Evolutionary conservation across 2,329 filamentous ascomycete genomes (phyloP).

Genomic region (Colletotrichum lentis): DNA sequence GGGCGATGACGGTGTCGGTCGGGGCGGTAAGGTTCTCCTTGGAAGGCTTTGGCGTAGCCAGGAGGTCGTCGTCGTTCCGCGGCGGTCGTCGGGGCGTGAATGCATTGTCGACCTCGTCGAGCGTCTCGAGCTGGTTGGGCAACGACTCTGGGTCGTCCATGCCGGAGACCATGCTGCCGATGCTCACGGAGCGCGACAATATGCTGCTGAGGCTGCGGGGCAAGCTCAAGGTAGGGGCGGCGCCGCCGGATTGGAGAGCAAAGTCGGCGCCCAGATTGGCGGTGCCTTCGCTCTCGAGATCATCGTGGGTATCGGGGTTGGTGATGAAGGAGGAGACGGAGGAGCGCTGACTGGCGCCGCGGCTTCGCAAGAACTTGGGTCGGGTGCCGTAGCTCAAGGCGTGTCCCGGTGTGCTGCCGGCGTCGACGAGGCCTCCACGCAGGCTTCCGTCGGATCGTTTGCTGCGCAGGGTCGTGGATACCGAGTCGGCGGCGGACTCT

Average conservation of each 20-base stretch:
- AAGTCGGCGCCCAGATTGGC: constrained; percentile 75
- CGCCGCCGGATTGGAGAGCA: constrained; percentile 82
- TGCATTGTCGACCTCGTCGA: constrained; percentile 57
- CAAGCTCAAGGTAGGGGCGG: constrained; percentile 65
- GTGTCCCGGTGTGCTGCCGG: constrained; percentile 57
- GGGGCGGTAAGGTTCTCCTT: constrained; percentile 68
- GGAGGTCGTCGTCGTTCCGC: constrained; percentile 55
- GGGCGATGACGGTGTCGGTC: constrained; percentile 87
- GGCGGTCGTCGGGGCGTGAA: constrained; percentile 47
- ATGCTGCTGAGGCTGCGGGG: constrained; percentile 61
- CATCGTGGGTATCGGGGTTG: constrained; percentile 63
- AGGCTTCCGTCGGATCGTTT: constrained; percentile 47
- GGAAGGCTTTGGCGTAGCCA: constrained; percentile 75
- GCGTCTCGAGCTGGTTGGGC: constrained; percentile 58
- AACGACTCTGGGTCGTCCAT: constrained; percentile 64
- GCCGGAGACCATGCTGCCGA: constrained; percentile 88
- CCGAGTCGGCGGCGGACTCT: constrained; percentile 41
- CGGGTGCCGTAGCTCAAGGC: constrained; percentile 57
- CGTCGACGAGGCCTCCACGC: constrained; percentile 50
- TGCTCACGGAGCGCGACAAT: constrained; percentile 80
- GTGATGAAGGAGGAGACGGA: constrained; percentile 68
- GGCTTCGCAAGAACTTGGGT: constrained; percentile 66
- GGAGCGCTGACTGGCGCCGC: constrained; percentile 65
- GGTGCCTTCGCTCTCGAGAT: constrained; percentile 77
- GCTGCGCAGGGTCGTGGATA: constrained; percentile 44